These are phyloP conservation scores for Penicillium frequentans DNA, from an alignment of 2,329 filamentous ascomycete species.

Conservation along the genomic window DNA sequence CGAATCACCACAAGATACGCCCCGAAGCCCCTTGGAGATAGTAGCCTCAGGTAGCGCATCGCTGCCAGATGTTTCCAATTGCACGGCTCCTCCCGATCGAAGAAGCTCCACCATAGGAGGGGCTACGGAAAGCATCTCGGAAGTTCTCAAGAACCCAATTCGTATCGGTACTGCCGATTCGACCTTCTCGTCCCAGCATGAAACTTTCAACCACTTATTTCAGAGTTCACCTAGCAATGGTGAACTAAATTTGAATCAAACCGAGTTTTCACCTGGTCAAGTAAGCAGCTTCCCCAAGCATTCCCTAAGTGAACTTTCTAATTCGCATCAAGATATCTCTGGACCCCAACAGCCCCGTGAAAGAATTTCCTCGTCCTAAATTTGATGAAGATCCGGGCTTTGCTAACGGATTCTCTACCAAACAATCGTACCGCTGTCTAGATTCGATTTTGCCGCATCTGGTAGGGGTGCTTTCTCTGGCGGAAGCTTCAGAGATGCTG, in stretches of 20 bases:
- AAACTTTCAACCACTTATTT: neutral
- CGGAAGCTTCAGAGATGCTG: conserved; percentile 48
- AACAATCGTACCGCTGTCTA: conserved; percentile 41
- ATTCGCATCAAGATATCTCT: neutral
- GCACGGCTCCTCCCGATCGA: neutral
- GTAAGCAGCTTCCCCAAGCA: neutral
- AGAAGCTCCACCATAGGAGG: neutral
- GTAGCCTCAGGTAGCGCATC: neutral
- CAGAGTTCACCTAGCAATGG: no score
- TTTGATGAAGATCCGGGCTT: neutral
- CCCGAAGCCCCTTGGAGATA: neutral
- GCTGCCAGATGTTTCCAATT: neutral
- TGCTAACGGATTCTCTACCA: neutral
- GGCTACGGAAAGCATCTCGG: neutral
- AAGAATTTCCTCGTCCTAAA: neutral
- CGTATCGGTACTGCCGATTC: neutral
- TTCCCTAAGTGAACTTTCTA: neutral
- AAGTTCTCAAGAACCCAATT: neutral
- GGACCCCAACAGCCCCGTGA: neutral
- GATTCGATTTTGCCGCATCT: conserved; percentile 44
- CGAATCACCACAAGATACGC: neutral
- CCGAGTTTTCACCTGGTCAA: neutral
- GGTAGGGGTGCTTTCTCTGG: conserved; percentile 39
- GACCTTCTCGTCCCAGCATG: neutral
- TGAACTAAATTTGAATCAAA: neutral